Percentiles rank a stretch among this genome's conserved stretches.
phyloP scores from a whole-genome alignment of 495 filamentous ascomycete genomes.

The Tirmania nivea region DNA sequence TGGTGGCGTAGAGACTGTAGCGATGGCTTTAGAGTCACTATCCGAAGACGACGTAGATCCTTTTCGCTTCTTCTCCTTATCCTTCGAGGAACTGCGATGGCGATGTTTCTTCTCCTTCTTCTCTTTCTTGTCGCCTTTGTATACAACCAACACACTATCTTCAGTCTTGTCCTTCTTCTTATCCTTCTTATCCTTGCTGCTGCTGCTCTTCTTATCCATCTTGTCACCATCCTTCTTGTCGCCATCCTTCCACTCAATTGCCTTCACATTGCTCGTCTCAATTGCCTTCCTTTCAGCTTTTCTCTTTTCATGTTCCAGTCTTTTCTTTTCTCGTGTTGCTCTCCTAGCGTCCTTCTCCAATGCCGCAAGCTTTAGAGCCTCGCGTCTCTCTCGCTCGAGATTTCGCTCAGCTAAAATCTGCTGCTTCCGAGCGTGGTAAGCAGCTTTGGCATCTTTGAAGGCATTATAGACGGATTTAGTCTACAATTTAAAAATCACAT shows the following conservation, averaged over 20 bases:
- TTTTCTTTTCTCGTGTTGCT: constrained; percentile 1
- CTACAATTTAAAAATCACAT: constrained; percentile 1
- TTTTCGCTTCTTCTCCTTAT: background rate
- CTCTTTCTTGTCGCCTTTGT: constrained; percentile 1
- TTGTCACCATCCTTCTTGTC: background rate
- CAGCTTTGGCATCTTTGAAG: constrained; percentile 12
- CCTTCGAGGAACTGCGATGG: background rate
- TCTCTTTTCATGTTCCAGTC: background rate
- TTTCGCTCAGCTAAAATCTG: constrained; percentile 15
- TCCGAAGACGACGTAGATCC: background rate
- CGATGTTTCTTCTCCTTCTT: constrained; percentile 3
- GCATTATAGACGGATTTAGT: constrained; percentile 16
- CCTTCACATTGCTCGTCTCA: background rate
- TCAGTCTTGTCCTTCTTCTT: constrained; percentile 2
- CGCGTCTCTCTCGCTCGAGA: constrained; percentile 5
- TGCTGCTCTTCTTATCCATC: background rate
- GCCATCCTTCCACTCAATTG: background rate
- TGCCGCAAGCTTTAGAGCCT: constrained; percentile 6
- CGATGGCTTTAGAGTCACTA: too few relatives aligned
- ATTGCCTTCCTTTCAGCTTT: background rate
- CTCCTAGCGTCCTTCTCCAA: background rate
- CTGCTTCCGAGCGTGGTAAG: constrained; percentile 16
- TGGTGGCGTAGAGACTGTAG: too few relatives aligned
- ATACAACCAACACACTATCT: constrained; percentile 1
- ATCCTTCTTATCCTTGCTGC: constrained; percentile 13